Percentiles rank a stretch among this genome's conserved stretches.
Conservation (phyloP, 805 yeast species). For the Metschnikowia picachoensis region DNA sequence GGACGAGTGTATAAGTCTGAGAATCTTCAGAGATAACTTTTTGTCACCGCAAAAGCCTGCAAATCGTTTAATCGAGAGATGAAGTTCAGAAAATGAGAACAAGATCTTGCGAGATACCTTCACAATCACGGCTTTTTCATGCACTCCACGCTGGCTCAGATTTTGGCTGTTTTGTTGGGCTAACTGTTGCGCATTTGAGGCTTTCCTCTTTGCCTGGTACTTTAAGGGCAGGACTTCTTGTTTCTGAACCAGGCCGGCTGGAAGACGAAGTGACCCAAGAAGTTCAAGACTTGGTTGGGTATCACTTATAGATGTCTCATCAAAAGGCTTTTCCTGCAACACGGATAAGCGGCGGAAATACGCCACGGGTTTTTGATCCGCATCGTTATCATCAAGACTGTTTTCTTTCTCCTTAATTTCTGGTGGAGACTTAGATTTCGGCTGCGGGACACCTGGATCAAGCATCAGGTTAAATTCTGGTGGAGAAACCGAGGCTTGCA, state of each 20-base stretch:
- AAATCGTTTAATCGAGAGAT: slow-evolving; percentile 52
- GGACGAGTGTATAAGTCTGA: slow-evolving; percentile 47
- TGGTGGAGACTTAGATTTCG: background rate
- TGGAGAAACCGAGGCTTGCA: background rate
- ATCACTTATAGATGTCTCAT: slow-evolving; percentile 15
- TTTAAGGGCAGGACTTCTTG: background rate
- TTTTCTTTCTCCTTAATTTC: background rate
- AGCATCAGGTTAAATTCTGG: too few species aligned
- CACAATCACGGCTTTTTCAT: slow-evolving; percentile 18
- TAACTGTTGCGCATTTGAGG: background rate
- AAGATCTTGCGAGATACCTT: slow-evolving; percentile 57
- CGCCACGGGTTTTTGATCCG: slow-evolving; percentile 54
- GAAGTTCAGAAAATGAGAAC: slow-evolving; percentile 62
- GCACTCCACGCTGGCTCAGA: background rate
- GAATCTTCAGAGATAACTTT: slow-evolving; percentile 50
- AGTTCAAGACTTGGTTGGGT: background rate
- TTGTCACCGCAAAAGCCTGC: slow-evolving; percentile 57
- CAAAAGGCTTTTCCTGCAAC: slow-evolving; percentile 48
- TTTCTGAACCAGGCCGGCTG: background rate
- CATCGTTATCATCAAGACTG: slow-evolving; percentile 19
- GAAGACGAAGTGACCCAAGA: background rate
- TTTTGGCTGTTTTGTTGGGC: background rate
- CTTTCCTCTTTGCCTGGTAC: background rate
- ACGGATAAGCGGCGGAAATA: slow-evolving; percentile 64
- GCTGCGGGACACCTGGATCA: background rate